phyloP scores from a whole-genome alignment of 768 basidiomycete species.

The Atractiella rhizophila region DNA sequence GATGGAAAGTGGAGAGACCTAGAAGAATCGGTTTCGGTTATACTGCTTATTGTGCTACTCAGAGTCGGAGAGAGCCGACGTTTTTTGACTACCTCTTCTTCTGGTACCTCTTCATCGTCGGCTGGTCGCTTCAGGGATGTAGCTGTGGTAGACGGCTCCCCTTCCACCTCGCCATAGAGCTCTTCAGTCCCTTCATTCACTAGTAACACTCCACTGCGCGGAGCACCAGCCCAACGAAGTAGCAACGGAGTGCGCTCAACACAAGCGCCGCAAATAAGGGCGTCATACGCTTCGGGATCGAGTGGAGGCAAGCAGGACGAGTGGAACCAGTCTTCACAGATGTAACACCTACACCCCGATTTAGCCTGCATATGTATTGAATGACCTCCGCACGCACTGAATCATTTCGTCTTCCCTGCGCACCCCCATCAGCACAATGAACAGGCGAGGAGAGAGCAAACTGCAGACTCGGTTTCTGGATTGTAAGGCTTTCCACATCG shows the following conservation, averaged over 20 bases:
- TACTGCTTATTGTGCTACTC: no score
- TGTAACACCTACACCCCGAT: conserved; percentile 4
- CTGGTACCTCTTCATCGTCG: background rate
- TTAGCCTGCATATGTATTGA: background rate
- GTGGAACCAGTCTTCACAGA: conserved; percentile 17
- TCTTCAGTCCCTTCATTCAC: conserved; percentile 1
- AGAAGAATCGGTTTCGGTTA: no score
- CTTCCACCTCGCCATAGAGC: no score
- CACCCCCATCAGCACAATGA: background rate
- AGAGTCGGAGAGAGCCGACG: no score
- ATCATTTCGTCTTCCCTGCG: conserved; percentile 6
- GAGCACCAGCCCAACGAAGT: background rate
- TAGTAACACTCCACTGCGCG: conserved; percentile 7
- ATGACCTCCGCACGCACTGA: conserved; percentile 1
- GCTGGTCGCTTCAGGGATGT: background rate
- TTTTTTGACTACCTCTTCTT: no score
- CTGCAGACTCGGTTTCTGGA: conserved; percentile 13
- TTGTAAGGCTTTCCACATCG: conserved; percentile 14
- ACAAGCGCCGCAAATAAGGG: conserved; percentile 4
- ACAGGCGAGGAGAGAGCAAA: background rate
- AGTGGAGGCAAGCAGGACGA: conserved; percentile 3
- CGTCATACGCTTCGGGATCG: conserved; percentile 2
- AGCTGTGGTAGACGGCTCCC: no score
- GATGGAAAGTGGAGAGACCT: no score
- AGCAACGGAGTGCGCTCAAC: conserved; percentile 1